Conservation (phyloP, 1,139 yeast species). For the Yarrowia galli region DNA sequence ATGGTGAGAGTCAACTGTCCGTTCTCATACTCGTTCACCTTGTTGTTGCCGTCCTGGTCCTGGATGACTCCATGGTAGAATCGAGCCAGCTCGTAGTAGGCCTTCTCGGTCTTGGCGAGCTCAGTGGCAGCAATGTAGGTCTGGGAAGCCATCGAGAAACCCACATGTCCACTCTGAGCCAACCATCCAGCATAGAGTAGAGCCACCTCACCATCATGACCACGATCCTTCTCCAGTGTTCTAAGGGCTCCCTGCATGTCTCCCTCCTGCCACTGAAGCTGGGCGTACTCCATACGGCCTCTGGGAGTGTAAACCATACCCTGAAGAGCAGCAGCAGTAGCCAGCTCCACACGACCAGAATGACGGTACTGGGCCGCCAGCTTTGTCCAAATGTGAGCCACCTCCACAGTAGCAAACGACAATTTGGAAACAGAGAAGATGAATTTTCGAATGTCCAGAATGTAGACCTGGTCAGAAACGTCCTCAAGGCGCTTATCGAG, state of each 20-base stretch:
- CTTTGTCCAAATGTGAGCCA: slow-evolving; percentile 63
- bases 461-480: slow-evolving; percentile 50
- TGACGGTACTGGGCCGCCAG: slow-evolving; percentile 74
- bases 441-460: slow-evolving; percentile 54
- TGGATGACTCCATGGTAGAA: slow-evolving; percentile 34
- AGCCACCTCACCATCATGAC: slow-evolving; percentile 61
- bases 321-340: slow-evolving; percentile 74
- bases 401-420: slow-evolving; percentile 52
- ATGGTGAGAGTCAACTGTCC: slow-evolving; percentile 77
- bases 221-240: slow-evolving; percentile 38
- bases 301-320: slow-evolving; percentile 53
- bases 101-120: slow-evolving; percentile 29
- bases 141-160: slow-evolving; percentile 27
- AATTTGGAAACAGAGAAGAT: slow-evolving; percentile 57
- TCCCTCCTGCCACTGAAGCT: slow-evolving; percentile 88
- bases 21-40: slow-evolving; percentile 46
- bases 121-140: slow-evolving; percentile 14
- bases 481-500: slow-evolving; percentile 50
- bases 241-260: slow-evolving; percentile 79
- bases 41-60: slow-evolving; percentile 28
- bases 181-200: slow-evolving; percentile 88
- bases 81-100: slow-evolving; percentile 24
- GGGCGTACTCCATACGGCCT: slow-evolving; percentile 82
- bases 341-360: slow-evolving; percentile 72
- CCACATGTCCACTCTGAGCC: slow-evolving; percentile 35